Evolutionary conservation across 805 yeast species (phyloP).

Genomic region (Yamadazyma phyllophila): DNA sequence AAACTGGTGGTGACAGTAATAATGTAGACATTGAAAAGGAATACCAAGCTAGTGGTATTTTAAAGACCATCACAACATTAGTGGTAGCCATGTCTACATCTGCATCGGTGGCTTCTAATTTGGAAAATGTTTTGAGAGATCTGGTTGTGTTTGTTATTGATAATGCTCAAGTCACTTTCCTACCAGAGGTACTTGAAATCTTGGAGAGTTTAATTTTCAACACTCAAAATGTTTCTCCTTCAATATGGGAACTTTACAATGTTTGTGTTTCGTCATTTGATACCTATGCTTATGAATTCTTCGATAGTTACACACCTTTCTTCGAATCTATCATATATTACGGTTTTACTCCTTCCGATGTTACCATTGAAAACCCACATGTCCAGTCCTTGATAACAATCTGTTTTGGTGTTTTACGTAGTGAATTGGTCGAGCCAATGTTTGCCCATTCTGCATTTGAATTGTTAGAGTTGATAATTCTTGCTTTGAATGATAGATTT

Average conservation of each 20-base stretch:
- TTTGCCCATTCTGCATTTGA: constrained; percentile 41
- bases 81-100: constrained; percentile 43
- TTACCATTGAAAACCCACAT: constrained; percentile 36
- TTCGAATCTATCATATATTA: constrained; percentile 52
- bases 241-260: constrained; percentile 52
- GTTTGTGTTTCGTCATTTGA: constrained; percentile 53
- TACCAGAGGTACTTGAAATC: constrained; percentile 40
- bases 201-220: constrained; percentile 57
- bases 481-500: constrained; percentile 30
- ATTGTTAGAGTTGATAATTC: constrained; percentile 32
- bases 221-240: constrained; percentile 48
- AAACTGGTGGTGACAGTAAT: constrained; percentile 14
- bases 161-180: constrained; percentile 38
- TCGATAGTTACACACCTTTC: constrained; percentile 55
- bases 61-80: constrained; percentile 41
- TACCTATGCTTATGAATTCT: constrained; percentile 58
- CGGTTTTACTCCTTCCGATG: constrained; percentile 43
- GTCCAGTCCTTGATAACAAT: constrained; percentile 38
- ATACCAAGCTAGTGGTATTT: constrained; percentile 43
- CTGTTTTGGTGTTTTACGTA: constrained; percentile 33
- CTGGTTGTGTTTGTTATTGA: constrained; percentile 36
- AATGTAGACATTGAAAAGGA: constrained; percentile 37
- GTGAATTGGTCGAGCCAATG: constrained; percentile 37
- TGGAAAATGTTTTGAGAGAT: constrained; percentile 34
- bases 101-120: constrained; percentile 33